Percentiles rank a stretch among this genome's conserved stretches.
Evolutionary conservation across 2,329 filamentous ascomycete species (phyloP).

Genomic region (Hypomyces perniciosus): DNA sequence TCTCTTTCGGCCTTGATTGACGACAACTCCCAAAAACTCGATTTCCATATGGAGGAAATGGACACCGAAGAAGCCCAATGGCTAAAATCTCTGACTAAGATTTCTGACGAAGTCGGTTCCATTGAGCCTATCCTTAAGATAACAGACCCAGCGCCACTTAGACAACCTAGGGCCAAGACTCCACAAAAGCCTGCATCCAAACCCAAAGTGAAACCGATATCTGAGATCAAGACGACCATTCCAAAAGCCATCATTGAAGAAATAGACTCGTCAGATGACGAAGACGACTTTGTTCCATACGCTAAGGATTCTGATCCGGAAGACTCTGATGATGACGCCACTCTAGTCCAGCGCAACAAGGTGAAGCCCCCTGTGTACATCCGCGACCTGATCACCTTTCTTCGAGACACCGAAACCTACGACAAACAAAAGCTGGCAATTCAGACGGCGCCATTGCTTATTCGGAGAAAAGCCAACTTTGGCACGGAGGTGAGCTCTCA

Average conservation of each 20-base stretch:
- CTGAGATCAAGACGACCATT: constrained; percentile 23
- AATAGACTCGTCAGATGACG: constrained; percentile 52
- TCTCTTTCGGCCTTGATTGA: constrained; percentile 58
- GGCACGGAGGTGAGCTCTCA: constrained; percentile 85
- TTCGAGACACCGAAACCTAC: constrained; percentile 76
- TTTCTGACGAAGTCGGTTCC: constrained; percentile 58
- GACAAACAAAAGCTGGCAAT: constrained; percentile 79
- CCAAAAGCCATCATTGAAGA: constrained; percentile 57
- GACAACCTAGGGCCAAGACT: constrained; percentile 13
- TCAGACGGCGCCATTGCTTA: constrained; percentile 68
- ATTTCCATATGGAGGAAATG: constrained; percentile 79
- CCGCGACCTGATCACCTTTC: constrained; percentile 70
- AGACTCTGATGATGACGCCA: constrained; percentile 91
- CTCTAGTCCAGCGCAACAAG: constrained; percentile 76
- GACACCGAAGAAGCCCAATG: constrained; percentile 65
- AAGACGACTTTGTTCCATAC: constrained; percentile 68
- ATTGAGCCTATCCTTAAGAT: constrained; percentile 42
- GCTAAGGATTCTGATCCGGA: constrained; percentile 82
- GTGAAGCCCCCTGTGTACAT: constrained; percentile 84
- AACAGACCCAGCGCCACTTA: constrained; percentile 7
- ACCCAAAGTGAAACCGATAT: constrained; percentile 24
- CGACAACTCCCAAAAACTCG: constrained; percentile 65
- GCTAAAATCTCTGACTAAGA: constrained; percentile 61
- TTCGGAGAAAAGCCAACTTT: constrained; percentile 81
- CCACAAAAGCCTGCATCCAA: constrained; percentile 18